These are phyloP conservation scores for Aspergillus haitiensis DNA, from an alignment of 495 filamentous ascomycete genomes.

Conservation along the genomic window DNA sequence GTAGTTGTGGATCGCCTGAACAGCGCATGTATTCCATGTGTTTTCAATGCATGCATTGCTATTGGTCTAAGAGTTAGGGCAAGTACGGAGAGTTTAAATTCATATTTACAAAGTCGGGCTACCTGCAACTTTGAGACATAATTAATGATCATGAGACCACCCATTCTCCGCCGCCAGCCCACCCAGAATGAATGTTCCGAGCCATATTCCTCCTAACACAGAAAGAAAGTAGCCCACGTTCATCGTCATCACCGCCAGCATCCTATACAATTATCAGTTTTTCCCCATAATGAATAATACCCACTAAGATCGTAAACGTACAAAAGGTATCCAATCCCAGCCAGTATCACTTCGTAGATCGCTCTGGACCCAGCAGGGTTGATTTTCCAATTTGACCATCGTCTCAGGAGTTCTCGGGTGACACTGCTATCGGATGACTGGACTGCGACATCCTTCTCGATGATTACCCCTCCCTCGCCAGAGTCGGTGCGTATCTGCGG, in stretches of 20 bases:
- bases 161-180: conserved; percentile 30
- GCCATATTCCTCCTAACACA: conserved; percentile 30
- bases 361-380: conserved; percentile 30
- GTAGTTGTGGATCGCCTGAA: too few species aligned
- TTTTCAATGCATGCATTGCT: too few species aligned
- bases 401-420: conserved; percentile 21
- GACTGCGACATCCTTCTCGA: background rate
- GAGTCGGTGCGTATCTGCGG: background rate
- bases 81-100: too few species aligned
- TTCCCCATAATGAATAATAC: background rate
- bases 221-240: conserved; percentile 37
- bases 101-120: background rate
- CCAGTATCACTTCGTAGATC: conserved; percentile 26
- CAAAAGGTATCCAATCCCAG: conserved; percentile 31
- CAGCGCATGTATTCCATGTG: too few species aligned
- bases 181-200: conserved; percentile 35
- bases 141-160: conserved; percentile 23
- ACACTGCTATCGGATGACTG: background rate
- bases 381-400: conserved; percentile 32
- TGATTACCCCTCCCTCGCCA: background rate
- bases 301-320: conserved; percentile 11
- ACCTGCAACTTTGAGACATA: background rate
- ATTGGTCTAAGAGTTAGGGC: too few species aligned
- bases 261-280: conserved; percentile 18
- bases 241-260: conserved; percentile 39